Percentiles rank a stretch among this genome's conserved stretches.
These are phyloP conservation scores for Amanita rubescens DNA, from an alignment of 768 basidiomycete species.

Conservation along the genomic window DNA sequence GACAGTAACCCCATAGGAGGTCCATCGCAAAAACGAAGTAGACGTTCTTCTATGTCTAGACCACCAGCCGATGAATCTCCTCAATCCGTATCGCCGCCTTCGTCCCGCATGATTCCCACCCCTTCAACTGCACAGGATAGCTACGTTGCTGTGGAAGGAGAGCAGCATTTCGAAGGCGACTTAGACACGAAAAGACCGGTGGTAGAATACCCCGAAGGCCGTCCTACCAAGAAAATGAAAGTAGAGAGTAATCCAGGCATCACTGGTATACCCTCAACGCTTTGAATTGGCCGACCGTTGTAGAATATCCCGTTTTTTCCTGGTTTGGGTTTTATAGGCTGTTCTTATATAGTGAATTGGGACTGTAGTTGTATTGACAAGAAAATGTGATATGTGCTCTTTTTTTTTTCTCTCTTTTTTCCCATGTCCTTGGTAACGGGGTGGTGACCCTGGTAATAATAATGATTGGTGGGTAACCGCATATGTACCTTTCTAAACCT, in stretches of 20 bases:
- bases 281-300: slow-evolving; percentile 20
- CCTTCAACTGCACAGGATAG: slow-evolving; percentile 33
- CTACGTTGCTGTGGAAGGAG: slow-evolving; percentile 33
- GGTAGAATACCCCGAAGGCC: slow-evolving; percentile 41
- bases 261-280: slow-evolving; percentile 49
- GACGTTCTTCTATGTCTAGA: slow-evolving; percentile 51
- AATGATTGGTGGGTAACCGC: not conserved
- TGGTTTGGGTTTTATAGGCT: slow-evolving; percentile 16
- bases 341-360: slow-evolving; percentile 12
- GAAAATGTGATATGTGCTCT: slow-evolving; percentile 9
- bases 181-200: slow-evolving; percentile 51
- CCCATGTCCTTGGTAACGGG: not conserved
- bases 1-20: slow-evolving; percentile 36
- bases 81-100: slow-evolving; percentile 48
- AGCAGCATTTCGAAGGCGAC: slow-evolving; percentile 37
- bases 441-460: not conserved
- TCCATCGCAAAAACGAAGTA: slow-evolving; percentile 37
- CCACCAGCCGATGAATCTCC: slow-evolving; percentile 28
- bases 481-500: not conserved
- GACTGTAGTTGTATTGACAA: slow-evolving; percentile 15
- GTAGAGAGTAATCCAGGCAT: slow-evolving; percentile 43
- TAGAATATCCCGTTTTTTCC: slow-evolving; percentile 23
- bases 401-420: not conserved
- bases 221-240: slow-evolving; percentile 67
- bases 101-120: slow-evolving; percentile 47